Evolutionary conservation across 176 grass and related monocot genomes (phyloP).

Genomic region (Musa itinerans): DNA sequence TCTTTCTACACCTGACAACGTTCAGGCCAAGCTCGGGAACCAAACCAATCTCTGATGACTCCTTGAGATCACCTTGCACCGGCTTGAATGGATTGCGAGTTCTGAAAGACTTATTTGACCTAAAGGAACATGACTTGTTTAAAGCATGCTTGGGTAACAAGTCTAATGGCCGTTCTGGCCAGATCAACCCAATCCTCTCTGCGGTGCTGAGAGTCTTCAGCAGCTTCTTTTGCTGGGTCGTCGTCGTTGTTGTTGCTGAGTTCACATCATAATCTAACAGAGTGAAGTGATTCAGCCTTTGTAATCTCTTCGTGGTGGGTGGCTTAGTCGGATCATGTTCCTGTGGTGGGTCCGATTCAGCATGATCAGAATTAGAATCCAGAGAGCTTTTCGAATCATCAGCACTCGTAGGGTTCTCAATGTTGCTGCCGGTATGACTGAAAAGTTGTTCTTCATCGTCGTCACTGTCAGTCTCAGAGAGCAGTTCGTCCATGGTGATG

Average conservation of each 20-base stretch:
- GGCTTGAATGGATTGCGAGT: constrained; percentile 38
- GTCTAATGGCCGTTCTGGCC: constrained; percentile 83
- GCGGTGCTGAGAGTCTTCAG: constrained; percentile 50
- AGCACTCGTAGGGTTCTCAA: constrained; percentile 1
- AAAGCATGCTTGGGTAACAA: constrained; percentile 28
- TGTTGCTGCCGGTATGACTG: constrained; percentile 12
- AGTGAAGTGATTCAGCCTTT: constrained; percentile 44
- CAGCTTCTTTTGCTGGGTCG: constrained; percentile 30
- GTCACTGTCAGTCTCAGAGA: constrained; percentile 34
- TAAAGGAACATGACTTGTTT: background rate
- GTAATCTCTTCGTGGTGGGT: constrained; percentile 31
- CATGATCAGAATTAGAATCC: constrained; percentile 1
- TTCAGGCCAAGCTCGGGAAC: constrained; percentile 28
- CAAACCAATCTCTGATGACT: constrained; percentile 15
- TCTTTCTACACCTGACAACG: constrained; percentile 33
- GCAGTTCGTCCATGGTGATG: constrained; percentile 32
- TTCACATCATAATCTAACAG: constrained; percentile 5
- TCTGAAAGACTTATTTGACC: constrained; percentile 8
- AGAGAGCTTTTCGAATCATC: background rate
- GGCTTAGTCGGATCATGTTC: background rate
- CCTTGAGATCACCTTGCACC: background rate
- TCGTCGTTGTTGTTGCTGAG: background rate
- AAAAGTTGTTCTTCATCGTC: constrained; percentile 46
- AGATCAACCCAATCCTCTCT: constrained; percentile 58
- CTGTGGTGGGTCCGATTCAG: background rate